Evolutionary conservation across 768 basidiomycete species (phyloP).

Genomic region (Podaxis sp.): DNA sequence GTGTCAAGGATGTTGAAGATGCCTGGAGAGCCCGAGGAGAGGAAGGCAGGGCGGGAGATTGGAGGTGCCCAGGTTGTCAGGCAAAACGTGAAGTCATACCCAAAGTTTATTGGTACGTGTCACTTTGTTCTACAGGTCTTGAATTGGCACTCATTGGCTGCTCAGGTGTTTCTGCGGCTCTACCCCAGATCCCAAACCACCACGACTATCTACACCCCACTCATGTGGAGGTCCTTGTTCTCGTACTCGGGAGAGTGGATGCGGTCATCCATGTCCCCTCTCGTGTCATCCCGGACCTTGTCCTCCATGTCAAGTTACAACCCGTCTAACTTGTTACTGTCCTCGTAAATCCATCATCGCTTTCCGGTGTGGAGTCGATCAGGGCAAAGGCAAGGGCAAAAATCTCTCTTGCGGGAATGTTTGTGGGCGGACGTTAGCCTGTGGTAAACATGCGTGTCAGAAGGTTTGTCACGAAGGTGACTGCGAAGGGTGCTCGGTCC

Average conservation of each 20-base stretch:
- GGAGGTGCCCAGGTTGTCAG: conserved; percentile 96
- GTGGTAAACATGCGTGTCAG: conserved; percentile 73
- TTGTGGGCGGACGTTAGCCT: conserved; percentile 52
- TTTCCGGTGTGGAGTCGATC: conserved; percentile 54
- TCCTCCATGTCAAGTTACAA: conserved; percentile 86
- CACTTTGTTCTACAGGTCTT: background rate
- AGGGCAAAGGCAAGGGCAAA: conserved; percentile 23
- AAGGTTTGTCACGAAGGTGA: conserved; percentile 73
- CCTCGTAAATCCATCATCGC: conserved; percentile 56
- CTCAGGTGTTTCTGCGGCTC: conserved; percentile 83
- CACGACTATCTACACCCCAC: conserved; percentile 71
- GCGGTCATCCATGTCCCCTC: conserved; percentile 81
- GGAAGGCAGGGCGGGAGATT: conserved; percentile 62
- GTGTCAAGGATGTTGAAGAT: conserved; percentile 67
- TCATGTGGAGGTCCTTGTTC: conserved; percentile 74
- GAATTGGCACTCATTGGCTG: background rate
- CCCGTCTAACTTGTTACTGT: conserved; percentile 79
- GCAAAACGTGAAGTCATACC: conserved; percentile 69
- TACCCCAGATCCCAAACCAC: conserved; percentile 67
- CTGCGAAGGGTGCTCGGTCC: conserved; percentile 64
- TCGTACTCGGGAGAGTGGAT: conserved; percentile 54
- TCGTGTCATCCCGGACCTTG: conserved; percentile 96
- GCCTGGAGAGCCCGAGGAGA: conserved; percentile 77
- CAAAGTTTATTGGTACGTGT: conserved; percentile 60
- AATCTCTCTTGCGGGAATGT: conserved; percentile 44